phyloP scores from a whole-genome alignment of 805 yeast species.

The Hanseniaspora pseudoguilliermondii region DNA sequence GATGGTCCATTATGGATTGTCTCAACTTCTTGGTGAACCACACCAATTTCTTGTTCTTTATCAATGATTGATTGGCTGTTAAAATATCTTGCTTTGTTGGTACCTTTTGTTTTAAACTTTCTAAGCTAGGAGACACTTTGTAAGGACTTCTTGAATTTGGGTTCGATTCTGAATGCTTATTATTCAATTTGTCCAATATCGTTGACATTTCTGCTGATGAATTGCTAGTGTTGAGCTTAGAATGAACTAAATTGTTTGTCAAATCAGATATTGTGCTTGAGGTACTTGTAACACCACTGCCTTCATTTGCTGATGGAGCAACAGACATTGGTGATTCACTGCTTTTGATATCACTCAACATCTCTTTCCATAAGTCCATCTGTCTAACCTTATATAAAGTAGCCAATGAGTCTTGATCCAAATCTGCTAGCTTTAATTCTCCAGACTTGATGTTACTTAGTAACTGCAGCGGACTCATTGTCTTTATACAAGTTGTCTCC shows the following conservation, averaged over 20 bases:
- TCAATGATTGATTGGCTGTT: conserved; percentile 9
- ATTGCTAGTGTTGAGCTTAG: neutral
- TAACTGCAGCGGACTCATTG: conserved; percentile 21
- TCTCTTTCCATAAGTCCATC: conserved; percentile 47
- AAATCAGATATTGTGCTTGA: neutral
- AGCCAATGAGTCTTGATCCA: conserved; percentile 28
- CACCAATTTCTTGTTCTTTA: conserved; percentile 18
- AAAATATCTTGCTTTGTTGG: conserved; percentile 1
- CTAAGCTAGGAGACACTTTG: neutral
- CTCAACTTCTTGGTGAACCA: conserved; percentile 43
- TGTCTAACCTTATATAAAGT: conserved; percentile 54
- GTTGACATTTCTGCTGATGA: conserved; percentile 1
- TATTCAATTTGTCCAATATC: conserved; percentile 3
- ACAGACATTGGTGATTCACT: neutral
- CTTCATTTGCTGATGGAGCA: neutral
- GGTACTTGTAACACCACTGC: neutral
- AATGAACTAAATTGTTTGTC: neutral
- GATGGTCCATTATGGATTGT: conserved; percentile 37
- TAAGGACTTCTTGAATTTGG: neutral
- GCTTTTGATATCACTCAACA: conserved; percentile 13
- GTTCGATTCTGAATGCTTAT: neutral
- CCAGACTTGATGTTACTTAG: conserved; percentile 26
- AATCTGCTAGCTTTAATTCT: conserved; percentile 29
- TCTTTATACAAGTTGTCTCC: conserved; percentile 17
- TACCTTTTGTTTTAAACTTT: neutral